Evolutionary conservation across 164 flowering plant genomes (phyloP).

Genomic region (Sedum album): DNA sequence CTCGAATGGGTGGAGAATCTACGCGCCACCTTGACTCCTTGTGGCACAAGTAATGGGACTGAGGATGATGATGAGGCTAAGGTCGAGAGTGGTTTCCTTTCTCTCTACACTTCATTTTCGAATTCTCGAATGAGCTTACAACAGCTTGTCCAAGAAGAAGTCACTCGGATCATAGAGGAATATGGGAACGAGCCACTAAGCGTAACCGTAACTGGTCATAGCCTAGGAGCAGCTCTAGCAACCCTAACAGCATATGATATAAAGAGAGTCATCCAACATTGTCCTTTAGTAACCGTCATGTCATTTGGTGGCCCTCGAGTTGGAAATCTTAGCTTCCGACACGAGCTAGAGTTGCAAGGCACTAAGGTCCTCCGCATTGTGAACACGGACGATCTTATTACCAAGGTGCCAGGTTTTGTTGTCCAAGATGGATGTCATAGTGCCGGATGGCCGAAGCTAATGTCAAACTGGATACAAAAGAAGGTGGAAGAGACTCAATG

Average conservation of each 20-base stretch:
- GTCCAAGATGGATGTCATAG: constrained; percentile 28
- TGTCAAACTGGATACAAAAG: constrained; percentile 13
- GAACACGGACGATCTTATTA: constrained; percentile 48
- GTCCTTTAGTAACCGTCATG: constrained; percentile 44
- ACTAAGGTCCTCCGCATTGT: constrained; percentile 55
- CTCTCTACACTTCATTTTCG: constrained; percentile 45
- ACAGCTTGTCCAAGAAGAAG: constrained; percentile 38
- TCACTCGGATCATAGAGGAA: constrained; percentile 23
- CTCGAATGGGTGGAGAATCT: constrained; percentile 81
- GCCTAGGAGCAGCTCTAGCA: constrained; percentile 77
- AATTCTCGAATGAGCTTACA: constrained; percentile 26
- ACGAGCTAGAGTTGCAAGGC: constrained; percentile 34
- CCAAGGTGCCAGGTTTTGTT: constrained; percentile 58
- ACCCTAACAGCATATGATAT: constrained; percentile 56
- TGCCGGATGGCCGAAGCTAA: background rate
- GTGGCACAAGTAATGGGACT: constrained; percentile 16
- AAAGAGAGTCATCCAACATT: constrained; percentile 20
- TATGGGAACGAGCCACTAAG: constrained; percentile 52
- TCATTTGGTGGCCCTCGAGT: constrained; percentile 79
- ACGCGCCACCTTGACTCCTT: constrained; percentile 42
- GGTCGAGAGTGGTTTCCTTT: constrained; percentile 73
- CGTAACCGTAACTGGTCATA: constrained; percentile 67
- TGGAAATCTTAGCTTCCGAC: constrained; percentile 40
- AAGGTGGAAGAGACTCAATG: constrained; percentile 44
- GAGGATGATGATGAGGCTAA: constrained; percentile 23